A percentile compares a stretch with the other conserved stretches of the same genome.
Conservation (phyloP, 2,329 filamentous ascomycete genomes). For the Fusarium sambucinum region DNA sequence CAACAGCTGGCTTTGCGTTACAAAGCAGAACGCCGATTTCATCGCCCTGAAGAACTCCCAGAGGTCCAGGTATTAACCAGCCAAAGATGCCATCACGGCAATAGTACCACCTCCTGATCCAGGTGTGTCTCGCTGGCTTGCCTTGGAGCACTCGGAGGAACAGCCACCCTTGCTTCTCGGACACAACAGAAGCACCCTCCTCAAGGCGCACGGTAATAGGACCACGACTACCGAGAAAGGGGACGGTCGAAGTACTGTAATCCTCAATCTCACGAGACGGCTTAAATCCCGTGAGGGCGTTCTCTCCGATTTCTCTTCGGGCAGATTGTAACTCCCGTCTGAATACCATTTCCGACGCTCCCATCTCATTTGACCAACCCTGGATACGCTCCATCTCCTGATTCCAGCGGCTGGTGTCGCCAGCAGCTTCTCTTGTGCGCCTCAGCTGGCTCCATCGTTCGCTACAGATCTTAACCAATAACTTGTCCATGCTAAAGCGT, state of each 20-base stretch:
- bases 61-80: conserved; percentile 85
- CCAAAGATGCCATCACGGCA: conserved; percentile 96
- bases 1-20: conserved; percentile 88
- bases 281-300: conserved; percentile 75
- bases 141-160: conserved; percentile 84
- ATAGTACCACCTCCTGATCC: conserved; percentile 95
- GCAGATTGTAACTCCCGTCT: conserved; percentile 83
- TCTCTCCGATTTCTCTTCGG: conserved; percentile 84
- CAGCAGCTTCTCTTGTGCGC: conserved; percentile 73
- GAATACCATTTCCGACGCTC: conserved; percentile 85
- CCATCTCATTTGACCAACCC: conserved; percentile 96
- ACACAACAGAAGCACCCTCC: conserved; percentile 62
- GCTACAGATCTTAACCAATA: conserved; percentile 85
- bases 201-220: conserved; percentile 72
- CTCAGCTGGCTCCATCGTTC: conserved; percentile 93
- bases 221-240: conserved; percentile 80
- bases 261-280: conserved; percentile 94
- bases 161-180: conserved; percentile 95
- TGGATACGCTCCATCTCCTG: conserved; percentile 90
- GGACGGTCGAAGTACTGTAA: conserved; percentile 90
- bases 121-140: conserved; percentile 89
- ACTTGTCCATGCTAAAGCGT: conserved; percentile 83
- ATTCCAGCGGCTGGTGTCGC: conserved; percentile 74
- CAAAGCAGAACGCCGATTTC: conserved; percentile 96
- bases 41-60: conserved; percentile 94